phyloP scores from a whole-genome alignment of 164 flowering plant species.

The Piper betle region DNA sequence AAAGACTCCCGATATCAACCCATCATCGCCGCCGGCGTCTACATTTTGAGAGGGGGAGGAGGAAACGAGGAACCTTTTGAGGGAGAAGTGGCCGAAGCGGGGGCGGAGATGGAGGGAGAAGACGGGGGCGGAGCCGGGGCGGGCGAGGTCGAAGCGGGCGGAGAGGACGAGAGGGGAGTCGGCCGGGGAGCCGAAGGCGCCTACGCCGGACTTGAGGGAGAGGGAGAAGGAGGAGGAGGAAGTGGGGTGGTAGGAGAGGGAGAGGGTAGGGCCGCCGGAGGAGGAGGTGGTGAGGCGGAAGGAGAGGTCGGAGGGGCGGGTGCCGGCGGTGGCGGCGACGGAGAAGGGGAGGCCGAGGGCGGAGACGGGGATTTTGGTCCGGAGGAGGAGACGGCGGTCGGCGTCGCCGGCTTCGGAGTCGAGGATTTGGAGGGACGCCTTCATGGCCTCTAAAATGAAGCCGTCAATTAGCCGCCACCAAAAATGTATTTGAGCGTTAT shows the following conservation, averaged over 20 bases:
- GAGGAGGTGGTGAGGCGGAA: background rate
- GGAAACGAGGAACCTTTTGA: constrained; percentile 26
- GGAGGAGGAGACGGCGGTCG: background rate
- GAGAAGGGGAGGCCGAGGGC: background rate
- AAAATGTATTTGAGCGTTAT: too few species aligned
- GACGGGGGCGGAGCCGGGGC: constrained; percentile 26
- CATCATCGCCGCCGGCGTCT: constrained; percentile 16
- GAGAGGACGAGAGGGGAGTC: constrained; percentile 54
- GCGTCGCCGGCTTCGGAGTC: background rate
- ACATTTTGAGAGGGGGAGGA: constrained; percentile 9
- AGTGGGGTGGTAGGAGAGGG: background rate
- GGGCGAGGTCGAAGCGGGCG: constrained; percentile 35
- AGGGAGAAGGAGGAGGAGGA: background rate
- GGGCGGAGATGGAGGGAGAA: constrained; percentile 36
- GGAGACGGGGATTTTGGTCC: background rate
- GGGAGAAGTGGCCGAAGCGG: constrained; percentile 18
- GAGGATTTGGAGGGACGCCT: background rate
- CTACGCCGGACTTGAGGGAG: constrained; percentile 61
- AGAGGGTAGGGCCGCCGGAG: background rate
- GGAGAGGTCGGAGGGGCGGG: background rate
- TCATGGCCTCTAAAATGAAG: too few species aligned
- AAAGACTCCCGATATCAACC: constrained; percentile 35
- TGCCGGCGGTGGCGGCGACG: background rate
- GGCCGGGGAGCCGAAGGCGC: constrained; percentile 50
- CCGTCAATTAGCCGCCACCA: too few species aligned